Percentiles rank a stretch among this genome's conserved stretches.
These are phyloP conservation scores for Citrullus colocynthis DNA, from an alignment of 306 rosid species.

Conservation along the genomic window DNA sequence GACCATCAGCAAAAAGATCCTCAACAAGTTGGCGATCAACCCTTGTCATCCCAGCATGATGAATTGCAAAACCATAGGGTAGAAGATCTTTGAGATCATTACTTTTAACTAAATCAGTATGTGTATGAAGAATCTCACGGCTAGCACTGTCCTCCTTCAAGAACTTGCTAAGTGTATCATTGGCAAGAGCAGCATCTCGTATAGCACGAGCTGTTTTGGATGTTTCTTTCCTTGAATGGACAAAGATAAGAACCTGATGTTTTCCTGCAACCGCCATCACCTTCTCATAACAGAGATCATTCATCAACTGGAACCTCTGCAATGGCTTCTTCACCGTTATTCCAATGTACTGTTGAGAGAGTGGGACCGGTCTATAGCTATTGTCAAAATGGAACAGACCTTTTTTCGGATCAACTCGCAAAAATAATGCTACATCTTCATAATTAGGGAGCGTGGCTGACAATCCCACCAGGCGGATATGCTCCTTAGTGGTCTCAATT, in stretches of 20 bases:
- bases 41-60: slow-evolving; percentile 93
- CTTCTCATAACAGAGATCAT: slow-evolving; percentile 84
- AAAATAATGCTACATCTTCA: slow-evolving; percentile 79
- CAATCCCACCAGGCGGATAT: slow-evolving; percentile 85
- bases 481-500: slow-evolving; percentile 82
- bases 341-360: slow-evolving; percentile 89
- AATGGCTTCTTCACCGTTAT: slow-evolving; percentile 85
- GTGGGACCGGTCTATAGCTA: slow-evolving; percentile 92
- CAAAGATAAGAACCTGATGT: slow-evolving; percentile 92
- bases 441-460: slow-evolving; percentile 93
- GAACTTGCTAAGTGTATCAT: slow-evolving; percentile 86
- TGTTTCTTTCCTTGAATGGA: slow-evolving; percentile 91
- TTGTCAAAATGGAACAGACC: slow-evolving; percentile 80
- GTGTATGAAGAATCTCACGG: slow-evolving; percentile 88
- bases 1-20: slow-evolving; percentile 91
- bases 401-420: slow-evolving; percentile 59
- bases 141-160: slow-evolving; percentile 96
- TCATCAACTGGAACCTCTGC: slow-evolving; percentile 98
- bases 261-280: slow-evolving; percentile 95
- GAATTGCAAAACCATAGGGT: slow-evolving; percentile 93
- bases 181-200: slow-evolving; percentile 84
- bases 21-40: slow-evolving; percentile 90
- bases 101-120: slow-evolving; percentile 87
- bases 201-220: slow-evolving; percentile 99
- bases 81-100: slow-evolving; percentile 92